Evolutionary conservation across 805 yeast genomes (phyloP), one percentile per base, ranked within the genome.

Genomic region (Alloascoidea hylecoeti): DNA sequence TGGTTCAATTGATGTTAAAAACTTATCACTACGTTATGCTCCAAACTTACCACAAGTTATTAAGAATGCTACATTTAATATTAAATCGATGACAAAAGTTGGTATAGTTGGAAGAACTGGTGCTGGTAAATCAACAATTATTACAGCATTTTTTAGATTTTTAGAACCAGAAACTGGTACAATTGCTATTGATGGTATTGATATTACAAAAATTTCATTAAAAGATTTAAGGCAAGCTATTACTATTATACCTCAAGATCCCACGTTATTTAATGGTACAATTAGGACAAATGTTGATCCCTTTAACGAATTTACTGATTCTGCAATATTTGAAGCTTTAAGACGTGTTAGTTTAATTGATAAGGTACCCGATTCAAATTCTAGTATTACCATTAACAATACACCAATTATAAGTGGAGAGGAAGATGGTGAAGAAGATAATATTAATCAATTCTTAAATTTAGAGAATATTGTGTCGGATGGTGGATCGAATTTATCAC

Each of bases 91-190:
- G 18, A 84, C 78, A 45, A 78, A 78, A 46, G 56, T 78, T 43
- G 86, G 86, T 39, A 73, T 78, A 47, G 85, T 78, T 36, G 86
- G 86, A 13, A 64, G 86, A 55, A 78, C 88, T 1, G 86, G 88
- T 35, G 83, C 88, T 2, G 88, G 88, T 38, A 77, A 77, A 44
- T 70, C 78, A 1, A 66, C 82, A n/a, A 88, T 89, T 44, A 86
- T 89, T 44, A 84, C 96, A 3, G 96, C 97, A 2, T 70, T 89
- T 48, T 89, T 92, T 65, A 55, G 78, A 38, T 49, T 63, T 43
- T 45, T 66, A 38, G 92, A 81, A 48, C 57, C 80, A 9, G 68
- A 64, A 9, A 40, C 56, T 4, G 94, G 94, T 12, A 46, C 52
- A 1, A 70, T 82, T 33, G 40, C 52, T 5, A 76, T 81, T 45